Evolutionary conservation across 495 filamentous ascomycete species (phyloP), one percentile per base, ranked within the genome.

Genomic region (Talaromyces liani): DNA sequence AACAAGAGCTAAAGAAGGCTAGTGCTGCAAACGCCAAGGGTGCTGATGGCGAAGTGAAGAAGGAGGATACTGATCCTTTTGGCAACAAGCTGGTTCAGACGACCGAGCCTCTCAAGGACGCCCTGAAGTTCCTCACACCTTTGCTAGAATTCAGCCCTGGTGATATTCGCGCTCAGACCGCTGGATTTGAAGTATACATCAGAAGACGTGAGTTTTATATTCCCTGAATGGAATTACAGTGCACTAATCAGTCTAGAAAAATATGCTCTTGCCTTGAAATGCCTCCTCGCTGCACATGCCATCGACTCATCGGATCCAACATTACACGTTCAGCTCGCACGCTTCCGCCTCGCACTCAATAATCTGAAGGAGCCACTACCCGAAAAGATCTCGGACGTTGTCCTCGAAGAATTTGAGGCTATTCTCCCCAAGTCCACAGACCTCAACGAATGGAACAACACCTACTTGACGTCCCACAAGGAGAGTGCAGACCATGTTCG

Each of bases 161-260:
- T 76, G 89, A 87, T 69, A 84, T 97, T 45, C 86, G 93, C 63
- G 87, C 82, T 18, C 94, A 99, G 74, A 81, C 86, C 64, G 85
- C 88, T 41, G 94, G 91, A 0, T 97, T 97, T 65, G 92, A 98
- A 77, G 91, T 99, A 24, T 90, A 88, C 69, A 77, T 94, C 16
- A 79, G 93, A 72, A 82, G 84, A 72, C 83, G 88, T 91, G 83
- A 82, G 85, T 86, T 45, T 24, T 31, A 24, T 25, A 25, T 7
- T 45, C 54, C 34, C n/a, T 53, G 9, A 36, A 45, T 63, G 25
- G 61, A 27, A 29, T 22, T 20, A 56, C 16, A 62, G 6, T 33
- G 12, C 34, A 65, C 63, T 68, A 64, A 71, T 63, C 70, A 33
- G 76, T 77, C 54, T 66, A 97, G 92, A 83, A 71, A 95, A 94